Conservation (phyloP, 768 basidiomycete species). For the Inosperma sp. region DNA sequence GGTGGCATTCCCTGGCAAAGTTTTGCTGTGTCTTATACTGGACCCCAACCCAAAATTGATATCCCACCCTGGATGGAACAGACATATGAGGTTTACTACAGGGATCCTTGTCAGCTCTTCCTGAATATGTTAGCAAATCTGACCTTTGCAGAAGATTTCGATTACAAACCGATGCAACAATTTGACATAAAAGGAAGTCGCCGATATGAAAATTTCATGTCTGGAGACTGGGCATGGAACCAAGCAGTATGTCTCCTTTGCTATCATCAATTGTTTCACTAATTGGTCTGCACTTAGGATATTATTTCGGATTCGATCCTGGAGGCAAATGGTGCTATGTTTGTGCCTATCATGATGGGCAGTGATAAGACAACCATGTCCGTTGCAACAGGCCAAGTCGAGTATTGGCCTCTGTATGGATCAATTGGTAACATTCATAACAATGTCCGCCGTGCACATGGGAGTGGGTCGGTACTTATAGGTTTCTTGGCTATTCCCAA, state of each 20-base stretch:
- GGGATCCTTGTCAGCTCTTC: conserved; percentile 26
- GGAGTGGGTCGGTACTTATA: conserved; percentile 24
- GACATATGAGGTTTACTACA: conserved; percentile 29
- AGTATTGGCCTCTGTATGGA: conserved; percentile 33
- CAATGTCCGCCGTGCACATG: conserved; percentile 27
- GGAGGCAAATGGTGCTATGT: conserved; percentile 24
- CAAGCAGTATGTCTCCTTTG: conserved; percentile 32
- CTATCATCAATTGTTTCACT: background rate
- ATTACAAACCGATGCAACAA: conserved; percentile 27
- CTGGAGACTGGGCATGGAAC: conserved; percentile 37
- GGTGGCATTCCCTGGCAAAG: conserved; percentile 36
- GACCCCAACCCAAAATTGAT: conserved; percentile 15
- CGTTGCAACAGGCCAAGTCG: conserved; percentile 34
- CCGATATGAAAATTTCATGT: conserved; percentile 35
- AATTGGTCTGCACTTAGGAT: conserved; percentile 16
- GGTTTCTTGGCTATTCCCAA: conserved; percentile 24
- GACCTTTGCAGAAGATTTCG: conserved; percentile 29
- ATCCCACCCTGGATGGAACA: background rate
- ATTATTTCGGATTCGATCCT: conserved; percentile 18
- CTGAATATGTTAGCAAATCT: conserved; percentile 29
- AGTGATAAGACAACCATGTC: conserved; percentile 39
- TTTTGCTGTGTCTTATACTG: conserved; percentile 27
- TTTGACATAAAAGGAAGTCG: conserved; percentile 24
- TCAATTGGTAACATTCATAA: conserved; percentile 33
- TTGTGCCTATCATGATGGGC: conserved; percentile 32